These are phyloP conservation scores for Aspergillus tubingensis DNA, from an alignment of 2,329 filamentous ascomycete species.

Conservation along the genomic window DNA sequence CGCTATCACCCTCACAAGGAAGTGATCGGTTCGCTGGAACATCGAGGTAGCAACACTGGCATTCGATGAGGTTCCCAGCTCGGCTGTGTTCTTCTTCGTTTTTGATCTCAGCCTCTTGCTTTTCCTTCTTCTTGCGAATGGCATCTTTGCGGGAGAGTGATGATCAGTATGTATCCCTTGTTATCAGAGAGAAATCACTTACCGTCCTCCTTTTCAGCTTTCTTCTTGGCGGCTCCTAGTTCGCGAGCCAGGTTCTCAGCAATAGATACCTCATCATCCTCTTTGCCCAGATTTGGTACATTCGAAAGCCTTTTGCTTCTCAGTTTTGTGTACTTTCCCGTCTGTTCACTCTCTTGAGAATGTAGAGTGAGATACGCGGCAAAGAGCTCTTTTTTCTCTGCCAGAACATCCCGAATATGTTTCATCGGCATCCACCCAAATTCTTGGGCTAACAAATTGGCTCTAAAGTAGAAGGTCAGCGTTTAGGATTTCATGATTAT, in stretches of 20 bases:
- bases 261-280: background rate
- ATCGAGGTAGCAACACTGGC: slow-evolving; percentile 72
- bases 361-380: slow-evolving; percentile 30
- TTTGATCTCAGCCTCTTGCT: slow-evolving; percentile 30
- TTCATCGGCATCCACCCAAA: slow-evolving; percentile 41
- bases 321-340: slow-evolving; percentile 22
- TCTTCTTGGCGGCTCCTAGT: slow-evolving; percentile 30
- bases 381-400: slow-evolving; percentile 32
- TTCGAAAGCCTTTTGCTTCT: slow-evolving; percentile 15
- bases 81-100: slow-evolving; percentile 43
- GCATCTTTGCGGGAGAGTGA: slow-evolving; percentile 10
- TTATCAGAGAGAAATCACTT: background rate
- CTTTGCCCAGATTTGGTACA: background rate
- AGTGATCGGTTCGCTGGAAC: slow-evolving; percentile 67
- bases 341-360: slow-evolving; percentile 21
- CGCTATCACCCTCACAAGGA: slow-evolving; percentile 60
- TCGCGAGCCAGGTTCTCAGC: slow-evolving; percentile 21
- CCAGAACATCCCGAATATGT: slow-evolving; percentile 40
- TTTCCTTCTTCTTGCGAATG: slow-evolving; percentile 23
- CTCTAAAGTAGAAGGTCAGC: slow-evolving; percentile 4
- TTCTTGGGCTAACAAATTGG: slow-evolving; percentile 21
- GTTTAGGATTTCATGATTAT: background rate
- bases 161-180: background rate
- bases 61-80: slow-evolving; percentile 63
- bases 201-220: slow-evolving; percentile 23